phyloP scores from a whole-genome alignment of 331 rosid species.

The Quercus phellos region DNA sequence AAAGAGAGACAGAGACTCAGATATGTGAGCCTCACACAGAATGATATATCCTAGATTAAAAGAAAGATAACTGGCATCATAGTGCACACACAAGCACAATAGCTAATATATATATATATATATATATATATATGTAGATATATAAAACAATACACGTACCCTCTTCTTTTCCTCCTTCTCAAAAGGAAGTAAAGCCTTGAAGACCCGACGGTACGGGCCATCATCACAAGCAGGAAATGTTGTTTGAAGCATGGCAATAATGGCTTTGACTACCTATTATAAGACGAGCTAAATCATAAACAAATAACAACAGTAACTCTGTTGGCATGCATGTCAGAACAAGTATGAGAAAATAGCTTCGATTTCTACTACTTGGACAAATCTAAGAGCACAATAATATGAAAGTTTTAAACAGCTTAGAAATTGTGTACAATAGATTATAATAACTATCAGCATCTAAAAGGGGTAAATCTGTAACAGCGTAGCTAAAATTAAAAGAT shows the following conservation, averaged over 20 bases:
- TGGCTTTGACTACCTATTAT: constrained; percentile 74
- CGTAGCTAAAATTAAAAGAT: not conserved
- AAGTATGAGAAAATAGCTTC: not conserved
- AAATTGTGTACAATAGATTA: not conserved
- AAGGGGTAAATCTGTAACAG: not conserved
- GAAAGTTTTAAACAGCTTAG: constrained; percentile 13
- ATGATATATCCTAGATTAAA: constrained; percentile 10
- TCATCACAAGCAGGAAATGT: constrained; percentile 72
- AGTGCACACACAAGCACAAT: constrained; percentile 5
- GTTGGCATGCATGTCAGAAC: not conserved
- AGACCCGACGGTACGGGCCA: constrained; percentile 57
- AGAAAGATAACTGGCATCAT: constrained; percentile 16
- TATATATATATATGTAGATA: not conserved
- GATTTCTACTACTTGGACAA: constrained; percentile 1
- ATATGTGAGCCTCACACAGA: not conserved
- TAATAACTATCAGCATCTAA: not conserved
- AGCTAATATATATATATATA: not conserved
- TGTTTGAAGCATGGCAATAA: constrained; percentile 75
- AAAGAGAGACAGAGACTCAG: constrained; percentile 10
- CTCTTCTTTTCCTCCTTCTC: constrained; percentile 81
- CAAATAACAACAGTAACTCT: not conserved
- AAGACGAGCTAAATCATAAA: constrained; percentile 22
- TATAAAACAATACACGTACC: constrained; percentile 35
- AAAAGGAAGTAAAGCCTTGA: constrained; percentile 79
- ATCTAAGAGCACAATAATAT: not conserved